phyloP scores from a whole-genome alignment of 2,329 filamentous ascomycete genomes.

The Parascedosporium putredinis region DNA sequence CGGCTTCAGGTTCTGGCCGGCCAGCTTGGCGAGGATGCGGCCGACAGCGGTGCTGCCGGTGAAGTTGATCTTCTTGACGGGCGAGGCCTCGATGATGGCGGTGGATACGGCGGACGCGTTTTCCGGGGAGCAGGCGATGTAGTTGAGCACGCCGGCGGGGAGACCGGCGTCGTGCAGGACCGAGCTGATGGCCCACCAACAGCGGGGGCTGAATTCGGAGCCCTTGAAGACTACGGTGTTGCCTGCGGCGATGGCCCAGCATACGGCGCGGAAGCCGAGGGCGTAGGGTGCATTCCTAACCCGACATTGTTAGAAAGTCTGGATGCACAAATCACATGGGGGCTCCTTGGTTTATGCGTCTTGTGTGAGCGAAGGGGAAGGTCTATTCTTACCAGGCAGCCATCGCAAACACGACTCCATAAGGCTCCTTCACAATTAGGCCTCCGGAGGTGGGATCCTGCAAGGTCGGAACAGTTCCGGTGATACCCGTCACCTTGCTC shows the following conservation, averaged over 20 bases:
- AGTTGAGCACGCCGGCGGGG: constrained; percentile 48
- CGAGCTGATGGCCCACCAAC: constrained; percentile 41
- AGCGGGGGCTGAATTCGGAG: constrained; percentile 42
- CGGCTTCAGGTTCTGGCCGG: constrained; percentile 55
- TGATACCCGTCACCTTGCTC: too few species aligned
- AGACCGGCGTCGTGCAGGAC: constrained; percentile 55
- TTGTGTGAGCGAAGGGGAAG: too few species aligned
- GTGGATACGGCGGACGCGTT: constrained; percentile 7
- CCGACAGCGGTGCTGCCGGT: constrained; percentile 56
- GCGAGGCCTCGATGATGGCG: constrained; percentile 16
- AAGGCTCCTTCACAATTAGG: background rate
- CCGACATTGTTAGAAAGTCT: background rate
- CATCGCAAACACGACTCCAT: background rate
- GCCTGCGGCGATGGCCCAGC: constrained; percentile 52
- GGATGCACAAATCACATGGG: background rate
- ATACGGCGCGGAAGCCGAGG: background rate
- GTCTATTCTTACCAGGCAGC: background rate
- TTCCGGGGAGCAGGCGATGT: background rate
- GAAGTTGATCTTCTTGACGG: constrained; percentile 51
- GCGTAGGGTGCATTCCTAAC: background rate
- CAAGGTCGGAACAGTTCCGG: too few species aligned
- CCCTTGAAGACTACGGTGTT: constrained; percentile 70
- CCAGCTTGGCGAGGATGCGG: constrained; percentile 47
- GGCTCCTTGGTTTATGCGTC: too few species aligned
- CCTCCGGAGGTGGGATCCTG: background rate